Evolutionary conservation across 2,329 filamentous ascomycete species (phyloP).

Genomic region (Colletotrichum camelliae): DNA sequence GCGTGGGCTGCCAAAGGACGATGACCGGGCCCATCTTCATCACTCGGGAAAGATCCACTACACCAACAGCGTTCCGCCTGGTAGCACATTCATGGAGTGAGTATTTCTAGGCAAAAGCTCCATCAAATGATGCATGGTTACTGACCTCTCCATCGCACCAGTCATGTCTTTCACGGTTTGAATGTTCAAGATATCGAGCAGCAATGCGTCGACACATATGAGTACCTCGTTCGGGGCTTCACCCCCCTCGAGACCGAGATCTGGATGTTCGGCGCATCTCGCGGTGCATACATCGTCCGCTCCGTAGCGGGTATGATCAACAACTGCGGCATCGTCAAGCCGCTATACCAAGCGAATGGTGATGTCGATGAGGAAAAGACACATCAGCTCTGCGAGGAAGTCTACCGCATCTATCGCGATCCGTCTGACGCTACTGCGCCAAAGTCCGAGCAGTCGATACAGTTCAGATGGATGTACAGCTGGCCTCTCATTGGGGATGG

Average conservation of each 20-base stretch:
- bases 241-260: conserved; percentile 21
- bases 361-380: conserved; percentile 1
- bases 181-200: conserved; percentile 12
- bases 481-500: conserved; percentile 18
- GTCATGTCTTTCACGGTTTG: background rate
- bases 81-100: conserved; percentile 5
- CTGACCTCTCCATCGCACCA: background rate
- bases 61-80: background rate
- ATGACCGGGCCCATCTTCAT: background rate
- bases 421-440: conserved; percentile 21
- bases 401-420: conserved; percentile 28
- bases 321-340: conserved; percentile 31
- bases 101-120: background rate
- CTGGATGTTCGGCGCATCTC: conserved; percentile 31
- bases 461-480: conserved; percentile 20
- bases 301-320: conserved; percentile 32
- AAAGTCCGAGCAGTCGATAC: conserved; percentile 15
- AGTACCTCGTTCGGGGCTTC: conserved; percentile 12
- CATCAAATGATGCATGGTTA: background rate
- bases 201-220: conserved; percentile 24
- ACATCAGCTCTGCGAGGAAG: conserved; percentile 22
- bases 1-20: background rate
- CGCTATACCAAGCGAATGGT: background rate
- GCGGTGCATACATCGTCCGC: conserved; percentile 29
- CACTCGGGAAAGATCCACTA: conserved; percentile 3